Base-by-base conservation (phyloP, 1,284 basidiomycete species). In the Papiliotrema nemorosa region DNA sequence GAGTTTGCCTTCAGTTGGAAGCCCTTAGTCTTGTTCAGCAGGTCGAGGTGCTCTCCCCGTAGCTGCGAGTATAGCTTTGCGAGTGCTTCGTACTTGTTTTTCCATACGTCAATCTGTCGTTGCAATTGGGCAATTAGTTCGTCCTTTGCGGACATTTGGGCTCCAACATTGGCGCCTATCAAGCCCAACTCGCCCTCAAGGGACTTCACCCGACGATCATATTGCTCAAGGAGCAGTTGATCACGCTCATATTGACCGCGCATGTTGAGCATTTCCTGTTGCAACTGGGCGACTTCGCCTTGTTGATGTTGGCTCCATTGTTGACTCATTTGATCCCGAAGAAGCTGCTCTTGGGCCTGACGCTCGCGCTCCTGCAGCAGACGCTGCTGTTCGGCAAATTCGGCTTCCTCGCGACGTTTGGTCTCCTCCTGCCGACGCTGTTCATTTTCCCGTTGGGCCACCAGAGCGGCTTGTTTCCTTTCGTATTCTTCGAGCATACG, bases 41-140 rank as follows among this genome's bases (percentile, higher is more conserved):
- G 88, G 66, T 99, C 96, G 48, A 99, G 80, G 74, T 99, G 96
- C 73, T 98, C 96, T 29, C 89, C 87, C 40, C 96, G 88, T 12
- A 99, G 83, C 73, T 98, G 96, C 63, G 91, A 96, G 80, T 99
- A 99, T 7, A 99, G 82, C 75, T 98, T 99, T 41, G 96, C 96
- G 51, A 99, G 81, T 0, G 94, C 90, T 75, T 99, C 96, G 75
- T 98, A 99, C 77, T 99, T 99, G 79, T 92, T 93, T 56, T 91
- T 86, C 96, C 96, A 99, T 21, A 96, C 78, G 6, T 85, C 88
- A 56, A 97, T 92, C 76, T 99, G 96, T 69, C 96, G 90, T 73
- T 97, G 94, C 13, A 99, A 82, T 72, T 96, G 91, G 68, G 85
- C 86, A 70, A 98, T 91, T 65, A 98, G 79, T 25, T 97, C 92